These are phyloP conservation scores for Naganishia albida DNA, from an alignment of 1,284 basidiomycete species.

Conservation along the genomic window DNA sequence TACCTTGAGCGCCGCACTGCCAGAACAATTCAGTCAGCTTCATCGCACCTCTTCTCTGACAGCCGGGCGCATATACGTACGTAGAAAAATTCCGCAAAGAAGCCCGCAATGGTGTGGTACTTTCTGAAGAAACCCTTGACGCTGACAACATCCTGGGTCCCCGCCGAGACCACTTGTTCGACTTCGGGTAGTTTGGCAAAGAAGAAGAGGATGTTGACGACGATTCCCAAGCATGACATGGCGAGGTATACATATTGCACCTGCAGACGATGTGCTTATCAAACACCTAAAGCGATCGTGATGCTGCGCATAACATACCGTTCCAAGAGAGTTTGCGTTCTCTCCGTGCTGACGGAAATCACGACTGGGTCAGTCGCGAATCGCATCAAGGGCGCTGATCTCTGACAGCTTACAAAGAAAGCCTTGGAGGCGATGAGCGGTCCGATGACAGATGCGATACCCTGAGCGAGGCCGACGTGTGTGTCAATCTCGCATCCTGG, in stretches of 20 bases:
- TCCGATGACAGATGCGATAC: slow-evolving; percentile 45
- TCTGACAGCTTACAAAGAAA: slow-evolving; percentile 37
- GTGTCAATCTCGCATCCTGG: background rate
- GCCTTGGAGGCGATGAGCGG: slow-evolving; percentile 42
- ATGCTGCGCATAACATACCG: slow-evolving; percentile 5
- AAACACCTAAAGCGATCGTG: too few species aligned
- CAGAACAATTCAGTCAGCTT: background rate
- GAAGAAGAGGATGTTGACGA: slow-evolving; percentile 39
- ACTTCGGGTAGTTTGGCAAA: slow-evolving; percentile 46
- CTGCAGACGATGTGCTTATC: background rate
- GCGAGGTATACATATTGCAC: slow-evolving; percentile 49
- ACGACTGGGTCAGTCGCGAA: background rate
- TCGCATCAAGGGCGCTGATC: background rate
- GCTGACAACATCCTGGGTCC: slow-evolving; percentile 34
- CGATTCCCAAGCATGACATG: slow-evolving; percentile 37
- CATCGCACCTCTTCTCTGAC: background rate
- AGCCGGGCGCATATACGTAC: slow-evolving; percentile 6
- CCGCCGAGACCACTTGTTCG: slow-evolving; percentile 38
- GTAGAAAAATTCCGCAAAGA: slow-evolving; percentile 40
- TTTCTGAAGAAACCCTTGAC: slow-evolving; percentile 40
- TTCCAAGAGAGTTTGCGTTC: slow-evolving; percentile 36
- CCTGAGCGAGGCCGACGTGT: slow-evolving; percentile 22
- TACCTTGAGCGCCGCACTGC: slow-evolving; percentile 22
- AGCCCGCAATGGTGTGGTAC: slow-evolving; percentile 40
- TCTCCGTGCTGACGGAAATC: slow-evolving; percentile 32